Base-by-base conservation (phyloP, 106 monocot genomes). In the Apostasia ramifera region DNA sequence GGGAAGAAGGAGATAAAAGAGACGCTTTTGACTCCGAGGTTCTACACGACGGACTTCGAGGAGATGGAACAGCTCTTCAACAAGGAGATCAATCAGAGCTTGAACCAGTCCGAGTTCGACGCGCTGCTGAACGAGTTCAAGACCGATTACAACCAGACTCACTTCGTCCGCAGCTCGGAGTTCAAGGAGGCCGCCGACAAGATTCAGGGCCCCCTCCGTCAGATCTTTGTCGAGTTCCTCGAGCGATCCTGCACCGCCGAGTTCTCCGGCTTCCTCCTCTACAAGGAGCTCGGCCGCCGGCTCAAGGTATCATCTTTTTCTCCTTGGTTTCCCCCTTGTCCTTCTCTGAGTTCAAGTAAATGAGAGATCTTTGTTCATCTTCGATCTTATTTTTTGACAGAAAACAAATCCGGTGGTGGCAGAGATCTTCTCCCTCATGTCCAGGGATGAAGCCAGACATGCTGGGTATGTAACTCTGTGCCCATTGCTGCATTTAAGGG, bases 391-490 rank as follows among this genome's bases (percentile, higher is more conserved):
- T 7, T 49, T 48, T 15, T 64, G 55, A 50, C 97, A 98, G 97
- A 98, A 98, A 98, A 98, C 89, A 44, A 98, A 98, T 76, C 97
- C 97, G 45, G 85, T 98, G 44, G 89, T 98, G 53, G 97, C 97
- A 26, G 97, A 98, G 71, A 98, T 98, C 58, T 98, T 98, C 66
- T 98, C 97, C 2, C 97, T 98, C 71, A 98, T 98, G 97, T 98
- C 97, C 8, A 89, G 97, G 66, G 97, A 98, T 68, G 97, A 98
- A 87, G 97, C 97, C 38, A 86, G 97, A 61, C 97, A 98, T 67
- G 97, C 97, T 64, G 92, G 97, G 97, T 98, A 85, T 70, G 86
- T 74, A 62, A n/a, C 40, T 40, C 2, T 26, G 26, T 26, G 26
- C 26, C 26, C 26, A 26, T 26, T 26, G 26, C 26, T 26, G 26